Percentiles rank a stretch among this genome's conserved stretches.
Evolutionary conservation across 257 asterid genomes (phyloP).

Genomic region (Nicotiana tabacum): DNA sequence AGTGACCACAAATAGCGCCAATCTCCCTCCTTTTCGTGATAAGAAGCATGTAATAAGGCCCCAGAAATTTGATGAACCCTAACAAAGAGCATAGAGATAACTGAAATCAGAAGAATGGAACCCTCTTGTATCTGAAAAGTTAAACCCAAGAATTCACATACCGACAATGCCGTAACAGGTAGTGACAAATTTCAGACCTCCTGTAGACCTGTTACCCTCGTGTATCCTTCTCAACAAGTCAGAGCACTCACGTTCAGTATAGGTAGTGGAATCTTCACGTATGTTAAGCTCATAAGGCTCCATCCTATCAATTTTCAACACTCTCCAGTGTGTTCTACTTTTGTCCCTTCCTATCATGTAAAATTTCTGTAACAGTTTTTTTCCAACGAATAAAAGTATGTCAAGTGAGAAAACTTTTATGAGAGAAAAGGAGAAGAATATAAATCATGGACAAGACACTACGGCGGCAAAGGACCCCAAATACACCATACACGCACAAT

Average conservation of each 20-base stretch:
- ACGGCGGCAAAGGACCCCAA: background rate
- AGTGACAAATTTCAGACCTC: constrained; percentile 88
- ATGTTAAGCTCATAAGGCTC: constrained; percentile 78
- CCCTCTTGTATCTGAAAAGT: constrained; percentile 5
- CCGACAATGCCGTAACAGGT: constrained; percentile 97
- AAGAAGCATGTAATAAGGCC: constrained; percentile 91
- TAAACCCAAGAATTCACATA: constrained; percentile 29
- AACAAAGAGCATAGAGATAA: constrained; percentile 24
- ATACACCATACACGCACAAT: background rate
- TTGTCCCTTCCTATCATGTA: constrained; percentile 96
- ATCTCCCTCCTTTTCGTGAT: constrained; percentile 87
- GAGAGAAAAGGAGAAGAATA: background rate
- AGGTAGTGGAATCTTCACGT: constrained; percentile 76
- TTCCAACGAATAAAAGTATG: constrained; percentile 8
- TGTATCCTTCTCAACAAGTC: constrained; percentile 84
- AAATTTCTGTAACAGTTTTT: constrained; percentile 55
- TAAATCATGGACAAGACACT: background rate
- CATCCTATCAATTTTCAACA: constrained; percentile 78
- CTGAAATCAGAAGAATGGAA: constrained; percentile 5
- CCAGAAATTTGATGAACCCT: constrained; percentile 88
- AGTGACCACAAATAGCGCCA: constrained; percentile 87
- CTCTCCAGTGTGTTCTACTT: constrained; percentile 79
- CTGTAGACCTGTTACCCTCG: constrained; percentile 81
- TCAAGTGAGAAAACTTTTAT: background rate
- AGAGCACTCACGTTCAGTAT: constrained; percentile 82